Base-by-base conservation (phyloP, 2,329 filamentous ascomycete species). In the Pestalotiopsis sp. region DNA sequence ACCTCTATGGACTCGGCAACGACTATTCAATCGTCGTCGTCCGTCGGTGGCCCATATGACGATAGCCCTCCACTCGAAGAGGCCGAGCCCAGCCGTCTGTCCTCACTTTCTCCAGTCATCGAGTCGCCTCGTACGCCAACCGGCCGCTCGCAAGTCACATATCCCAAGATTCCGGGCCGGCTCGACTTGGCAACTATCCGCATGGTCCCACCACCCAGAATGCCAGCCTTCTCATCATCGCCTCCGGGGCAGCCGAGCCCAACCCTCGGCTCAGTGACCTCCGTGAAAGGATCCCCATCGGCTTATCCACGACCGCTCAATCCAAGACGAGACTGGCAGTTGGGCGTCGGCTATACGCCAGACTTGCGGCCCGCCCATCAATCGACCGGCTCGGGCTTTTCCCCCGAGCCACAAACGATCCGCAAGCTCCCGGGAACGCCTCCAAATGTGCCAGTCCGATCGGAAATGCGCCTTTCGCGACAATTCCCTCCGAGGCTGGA, bases 71-170 rank as follows among this genome's bases (percentile, higher is more conserved):
- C 72, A 23, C 78, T 79, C 60, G 78, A 78, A 6, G 78, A 78
- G 6, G 75, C 74, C 12, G 73, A 76, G 40, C 64, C 76, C 69
- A 66, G 75, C 70, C 67, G 71, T 40, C 66, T 76, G 17, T 76
- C 77, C 1, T 80, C 78, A 59, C 78, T 87, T 4, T 85, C 86
- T 0, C 86, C 85, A 1, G 85, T 88, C 5, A 78, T 78, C 13
- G 85, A 88, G 72, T 85, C 83, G 0, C 84, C 84, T 2, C 75
- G 49, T 12, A 60, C 75, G 14, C 76, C 78, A 7, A 72, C 73
- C 41, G 74, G 78, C 25, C 76, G 76, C 17, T 78, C 80, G 41
- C 78, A 79, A 14, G 78, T 79, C 31, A 73, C 67, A 11, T 78
- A 80, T 58, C 75, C 78, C 9, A 75, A 73, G 38, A 73, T 76